A percentile compares a stretch with the other conserved stretches of the same genome.
Evolutionary conservation across 352 stramenopile species (phyloP).

Genomic region (Pythium phragmiticola): DNA sequence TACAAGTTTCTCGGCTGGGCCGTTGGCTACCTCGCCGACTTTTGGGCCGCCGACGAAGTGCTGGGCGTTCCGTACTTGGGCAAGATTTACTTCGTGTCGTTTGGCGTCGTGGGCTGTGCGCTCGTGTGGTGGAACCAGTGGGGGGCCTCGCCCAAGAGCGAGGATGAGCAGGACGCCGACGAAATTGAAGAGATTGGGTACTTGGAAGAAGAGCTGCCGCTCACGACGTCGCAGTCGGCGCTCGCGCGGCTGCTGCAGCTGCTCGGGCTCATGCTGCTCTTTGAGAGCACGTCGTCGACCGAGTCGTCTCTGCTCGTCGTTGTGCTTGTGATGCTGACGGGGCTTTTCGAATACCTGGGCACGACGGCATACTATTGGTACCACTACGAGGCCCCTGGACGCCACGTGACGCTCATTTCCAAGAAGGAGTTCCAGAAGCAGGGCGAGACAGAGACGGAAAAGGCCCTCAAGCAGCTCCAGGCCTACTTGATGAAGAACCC

Average conservation of each 20-base stretch:
- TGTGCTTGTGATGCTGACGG: slow-evolving; percentile 64
- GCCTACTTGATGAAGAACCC: slow-evolving; percentile 67
- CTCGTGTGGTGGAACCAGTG: slow-evolving; percentile 89
- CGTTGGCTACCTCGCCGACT: slow-evolving; percentile 51
- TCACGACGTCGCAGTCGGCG: slow-evolving; percentile 66
- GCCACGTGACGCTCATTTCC: slow-evolving; percentile 68
- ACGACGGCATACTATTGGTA: slow-evolving; percentile 82
- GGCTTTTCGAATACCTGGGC: slow-evolving; percentile 70
- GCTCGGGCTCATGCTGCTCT: slow-evolving; percentile 61
- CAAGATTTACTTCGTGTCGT: slow-evolving; percentile 86
- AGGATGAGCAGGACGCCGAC: slow-evolving; percentile 51
- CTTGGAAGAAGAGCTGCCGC: slow-evolving; percentile 58
- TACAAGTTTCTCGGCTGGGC: slow-evolving; percentile 66
- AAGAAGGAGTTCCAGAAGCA: slow-evolving; percentile 74
- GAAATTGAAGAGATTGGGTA: slow-evolving; percentile 70
- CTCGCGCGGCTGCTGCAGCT: slow-evolving; percentile 60
- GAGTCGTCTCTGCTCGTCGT: slow-evolving; percentile 71
- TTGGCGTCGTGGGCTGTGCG: slow-evolving; percentile 63
- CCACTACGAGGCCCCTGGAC: slow-evolving; percentile 68
- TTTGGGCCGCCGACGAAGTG: slow-evolving; percentile 72
- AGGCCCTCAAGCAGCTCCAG: slow-evolving; percentile 65
- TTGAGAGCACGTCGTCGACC: slow-evolving; percentile 83
- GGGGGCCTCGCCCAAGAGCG: slow-evolving; percentile 51
- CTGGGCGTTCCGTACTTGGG: slow-evolving; percentile 77
- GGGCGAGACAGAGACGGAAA: slow-evolving; percentile 67